These are phyloP conservation scores for Rhizopus delemar DNA, from an alignment of 371 early-diverging fungal species.

Conservation along the genomic window DNA sequence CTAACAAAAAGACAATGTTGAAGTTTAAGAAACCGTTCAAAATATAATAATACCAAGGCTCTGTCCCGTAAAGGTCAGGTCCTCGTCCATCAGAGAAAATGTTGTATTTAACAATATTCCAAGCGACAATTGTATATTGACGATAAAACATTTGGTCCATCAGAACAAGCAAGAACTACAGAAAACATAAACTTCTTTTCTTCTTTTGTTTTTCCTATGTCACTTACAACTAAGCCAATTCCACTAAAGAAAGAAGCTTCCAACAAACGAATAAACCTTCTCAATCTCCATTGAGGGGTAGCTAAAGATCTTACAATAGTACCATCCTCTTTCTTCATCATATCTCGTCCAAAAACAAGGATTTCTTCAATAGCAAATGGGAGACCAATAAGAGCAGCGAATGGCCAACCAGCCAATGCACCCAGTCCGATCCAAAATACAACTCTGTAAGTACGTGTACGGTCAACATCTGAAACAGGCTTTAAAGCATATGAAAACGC, in stretches of 20 bases:
- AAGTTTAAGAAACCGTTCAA: conserved; percentile 89
- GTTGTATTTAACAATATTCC: conserved; percentile 91
- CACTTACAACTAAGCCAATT: neutral
- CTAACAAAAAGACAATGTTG: conserved; percentile 75
- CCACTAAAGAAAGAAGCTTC: conserved; percentile 35
- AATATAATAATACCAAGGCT: conserved; percentile 92
- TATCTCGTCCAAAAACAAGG: conserved; percentile 52
- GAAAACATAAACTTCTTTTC: neutral
- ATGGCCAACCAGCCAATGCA: conserved; percentile 88
- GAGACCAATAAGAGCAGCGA: conserved; percentile 72
- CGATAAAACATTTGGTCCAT: conserved; percentile 82
- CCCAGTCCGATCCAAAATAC: conserved; percentile 72
- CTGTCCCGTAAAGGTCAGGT: conserved; percentile 89
- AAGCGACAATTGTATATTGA: conserved; percentile 68
- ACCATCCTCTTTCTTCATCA: conserved; percentile 30
- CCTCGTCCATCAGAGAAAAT: conserved; percentile 76
- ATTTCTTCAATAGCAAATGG: conserved; percentile 82
- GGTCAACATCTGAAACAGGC: conserved; percentile 49
- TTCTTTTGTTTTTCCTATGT: neutral
- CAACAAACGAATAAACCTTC: conserved; percentile 44
- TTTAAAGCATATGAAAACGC: conserved; percentile 70
- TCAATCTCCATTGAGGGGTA: conserved; percentile 43
- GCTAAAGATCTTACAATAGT: conserved; percentile 27
- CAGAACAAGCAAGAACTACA: conserved; percentile 43
- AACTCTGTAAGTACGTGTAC: conserved; percentile 51